Percentiles rank a stretch among this genome's conserved stretches.
Evolutionary conservation across 2,329 filamentous ascomycete genomes (phyloP).

Genomic region (Colletotrichum salicis): DNA sequence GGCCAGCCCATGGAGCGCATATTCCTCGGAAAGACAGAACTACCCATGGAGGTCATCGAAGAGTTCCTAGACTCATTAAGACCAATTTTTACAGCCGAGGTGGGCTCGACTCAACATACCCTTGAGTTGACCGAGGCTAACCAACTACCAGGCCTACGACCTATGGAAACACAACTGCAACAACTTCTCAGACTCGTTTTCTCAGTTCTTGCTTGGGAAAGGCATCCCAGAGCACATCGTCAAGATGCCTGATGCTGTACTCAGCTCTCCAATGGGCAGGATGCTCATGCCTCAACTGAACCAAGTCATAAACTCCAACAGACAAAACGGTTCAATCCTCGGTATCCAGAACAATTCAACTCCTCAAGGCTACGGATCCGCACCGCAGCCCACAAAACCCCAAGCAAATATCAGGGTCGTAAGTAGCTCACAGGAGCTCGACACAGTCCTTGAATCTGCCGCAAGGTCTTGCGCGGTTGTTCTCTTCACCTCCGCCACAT

Average conservation of each 20-base stretch:
- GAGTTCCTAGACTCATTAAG: slow-evolving; percentile 89
- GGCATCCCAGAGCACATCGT: slow-evolving; percentile 90
- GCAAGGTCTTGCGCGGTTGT: slow-evolving; percentile 78
- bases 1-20: slow-evolving; percentile 83
- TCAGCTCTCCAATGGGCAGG: slow-evolving; percentile 86
- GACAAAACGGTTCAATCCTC: slow-evolving; percentile 62
- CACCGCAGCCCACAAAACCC: slow-evolving; percentile 39
- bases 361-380: slow-evolving; percentile 33
- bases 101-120: slow-evolving; percentile 46
- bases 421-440: slow-evolving; percentile 67
- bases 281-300: slow-evolving; percentile 82
- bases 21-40: slow-evolving; percentile 77
- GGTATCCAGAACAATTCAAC: slow-evolving; percentile 55
- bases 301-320: slow-evolving; percentile 61
- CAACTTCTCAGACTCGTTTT: slow-evolving; percentile 93
- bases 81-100: slow-evolving; percentile 83
- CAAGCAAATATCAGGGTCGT: slow-evolving; percentile 66
- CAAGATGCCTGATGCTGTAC: slow-evolving; percentile 84
- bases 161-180: slow-evolving; percentile 95
- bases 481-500: slow-evolving; percentile 93
- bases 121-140: background rate
- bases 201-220: slow-evolving; percentile 87
- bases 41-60: slow-evolving; percentile 83
- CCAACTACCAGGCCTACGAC: slow-evolving; percentile 77
- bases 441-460: slow-evolving; percentile 68